These are phyloP conservation scores for Cantharellus anzutake DNA, from an alignment of 768 basidiomycete species.

Conservation along the genomic window DNA sequence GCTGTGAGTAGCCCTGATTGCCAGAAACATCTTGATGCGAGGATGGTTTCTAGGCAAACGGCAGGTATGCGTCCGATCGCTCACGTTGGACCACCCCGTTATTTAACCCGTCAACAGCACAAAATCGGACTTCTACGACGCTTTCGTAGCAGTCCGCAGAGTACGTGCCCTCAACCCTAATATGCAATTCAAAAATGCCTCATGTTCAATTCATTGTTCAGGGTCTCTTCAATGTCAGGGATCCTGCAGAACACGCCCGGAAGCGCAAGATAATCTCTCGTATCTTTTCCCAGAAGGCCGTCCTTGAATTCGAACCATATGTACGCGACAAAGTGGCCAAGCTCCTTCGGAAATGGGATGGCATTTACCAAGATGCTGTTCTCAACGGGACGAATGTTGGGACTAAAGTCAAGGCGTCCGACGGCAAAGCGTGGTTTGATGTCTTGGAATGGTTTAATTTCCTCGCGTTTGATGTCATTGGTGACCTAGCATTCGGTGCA, in stretches of 20 bases:
- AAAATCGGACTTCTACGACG: constrained; percentile 63
- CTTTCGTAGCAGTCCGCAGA: constrained; percentile 52
- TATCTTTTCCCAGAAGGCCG: constrained; percentile 69
- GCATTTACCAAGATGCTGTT: constrained; percentile 33
- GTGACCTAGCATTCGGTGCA: constrained; percentile 67
- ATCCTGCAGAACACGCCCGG: constrained; percentile 56
- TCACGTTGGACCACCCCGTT: neutral
- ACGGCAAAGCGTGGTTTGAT: constrained; percentile 54
- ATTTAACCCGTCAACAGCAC: constrained; percentile 21
- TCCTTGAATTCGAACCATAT: constrained; percentile 72
- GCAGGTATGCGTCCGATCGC: constrained; percentile 13
- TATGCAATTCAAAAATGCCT: neutral
- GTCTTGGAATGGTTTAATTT: constrained; percentile 53
- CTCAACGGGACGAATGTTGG: constrained; percentile 50
- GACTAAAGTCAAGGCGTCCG: constrained; percentile 20
- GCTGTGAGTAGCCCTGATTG: constrained; percentile 18
- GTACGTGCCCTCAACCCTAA: constrained; percentile 12
- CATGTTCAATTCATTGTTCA: constrained; percentile 3
- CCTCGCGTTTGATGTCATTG: constrained; percentile 61
- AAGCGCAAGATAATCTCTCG: constrained; percentile 85
- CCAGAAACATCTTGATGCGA: neutral
- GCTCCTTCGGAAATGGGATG: constrained; percentile 59
- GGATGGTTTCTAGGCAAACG: constrained; percentile 38
- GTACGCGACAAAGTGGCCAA: constrained; percentile 38
- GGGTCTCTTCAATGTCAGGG: constrained; percentile 63